Base-by-base conservation (phyloP, 2,329 filamentous ascomycete species). In the Aspergillus fijiensis region DNA sequence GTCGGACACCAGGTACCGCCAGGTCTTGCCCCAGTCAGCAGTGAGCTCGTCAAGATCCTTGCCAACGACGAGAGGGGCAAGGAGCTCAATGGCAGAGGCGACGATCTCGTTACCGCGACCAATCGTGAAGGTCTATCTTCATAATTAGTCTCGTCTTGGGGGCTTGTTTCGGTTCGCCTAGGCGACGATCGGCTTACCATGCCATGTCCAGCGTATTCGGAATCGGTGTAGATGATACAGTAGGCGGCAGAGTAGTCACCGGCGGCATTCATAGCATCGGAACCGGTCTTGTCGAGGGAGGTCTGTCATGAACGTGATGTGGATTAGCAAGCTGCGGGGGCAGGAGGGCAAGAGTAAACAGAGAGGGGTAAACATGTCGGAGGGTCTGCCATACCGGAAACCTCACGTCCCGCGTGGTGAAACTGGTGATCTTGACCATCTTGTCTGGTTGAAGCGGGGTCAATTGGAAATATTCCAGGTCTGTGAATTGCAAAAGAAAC, bases 271-370 rank as follows among this genome's bases (percentile, higher is more conserved):
- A 96, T 97, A 71, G 92, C 93, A 85, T 97, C 93, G 9, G 91
- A 96, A 70, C 92, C 92, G n/a, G 92, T 96, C 81, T 94, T 95
- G 79, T 96, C 92, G 62, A 97, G 87, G 47, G 92, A 96, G n/a
- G 92, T 97, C 76, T 85, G 63, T 47, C 23, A 6, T 9, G 9
- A 42, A 33, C 23, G 5, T 12, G 19, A 58, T 33, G 45, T 25
- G 16, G 6, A n/a, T 55, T 52, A 54, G 54, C 59, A 33, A 63
- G 25, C 50, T 45, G 39, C 39, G 39, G 16, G 16, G 16, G 14
- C 5, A 12, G 12, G 0, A 19, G 35, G 35, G 5, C 2, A 29
- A 6, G 6, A 45, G 16, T 45, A 45, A 45, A 45, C 16, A 45
- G 39, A 45, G 39, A 45, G 39, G 39, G 39, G 39, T 45, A 45